Conservation (phyloP, 805 yeast genomes). For the Starmerella roubikii region DNA sequence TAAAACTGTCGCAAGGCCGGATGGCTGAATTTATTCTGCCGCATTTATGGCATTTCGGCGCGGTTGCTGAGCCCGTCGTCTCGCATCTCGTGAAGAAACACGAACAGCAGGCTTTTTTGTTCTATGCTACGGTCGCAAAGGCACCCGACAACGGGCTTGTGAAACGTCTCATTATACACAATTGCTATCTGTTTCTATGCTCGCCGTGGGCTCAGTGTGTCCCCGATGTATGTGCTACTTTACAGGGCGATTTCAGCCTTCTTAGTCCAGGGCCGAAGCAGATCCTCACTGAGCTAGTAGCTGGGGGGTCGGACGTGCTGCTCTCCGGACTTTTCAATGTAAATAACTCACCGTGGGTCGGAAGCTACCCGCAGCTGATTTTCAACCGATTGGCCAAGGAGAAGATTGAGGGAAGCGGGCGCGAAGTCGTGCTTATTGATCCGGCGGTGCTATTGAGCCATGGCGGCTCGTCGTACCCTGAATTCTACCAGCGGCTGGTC, state of each 20-base stretch:
- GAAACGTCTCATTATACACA: constrained; percentile 2
- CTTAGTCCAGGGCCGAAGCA: background rate
- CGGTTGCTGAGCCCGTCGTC: constrained; percentile 6
- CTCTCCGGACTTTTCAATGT: constrained; percentile 1
- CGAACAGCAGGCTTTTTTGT: constrained; percentile 10
- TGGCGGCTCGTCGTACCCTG: constrained; percentile 1
- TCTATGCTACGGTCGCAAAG: background rate
- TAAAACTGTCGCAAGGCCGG: background rate
- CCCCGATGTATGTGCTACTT: constrained; percentile 12
- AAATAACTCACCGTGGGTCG: constrained; percentile 16
- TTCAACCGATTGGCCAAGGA: constrained; percentile 6
- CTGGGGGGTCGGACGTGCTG: background rate
- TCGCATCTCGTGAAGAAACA: background rate
- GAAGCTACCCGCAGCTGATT: constrained; percentile 14
- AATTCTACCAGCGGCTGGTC: constrained; percentile 8
- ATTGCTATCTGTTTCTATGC: constrained; percentile 10
- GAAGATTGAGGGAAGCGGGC: constrained; percentile 4
- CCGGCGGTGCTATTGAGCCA: constrained; percentile 1
- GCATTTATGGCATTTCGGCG: constrained; percentile 14
- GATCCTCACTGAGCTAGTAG: background rate
- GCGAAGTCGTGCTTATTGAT: constrained; percentile 3
- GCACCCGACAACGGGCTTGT: constrained; percentile 2
- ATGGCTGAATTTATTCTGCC: constrained; percentile 8
- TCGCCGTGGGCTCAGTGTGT: constrained; percentile 7
- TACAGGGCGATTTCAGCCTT: constrained; percentile 15